Evolutionary conservation across 139 green algal genomes (phyloP).

Genomic region (Chlorella sp.): DNA sequence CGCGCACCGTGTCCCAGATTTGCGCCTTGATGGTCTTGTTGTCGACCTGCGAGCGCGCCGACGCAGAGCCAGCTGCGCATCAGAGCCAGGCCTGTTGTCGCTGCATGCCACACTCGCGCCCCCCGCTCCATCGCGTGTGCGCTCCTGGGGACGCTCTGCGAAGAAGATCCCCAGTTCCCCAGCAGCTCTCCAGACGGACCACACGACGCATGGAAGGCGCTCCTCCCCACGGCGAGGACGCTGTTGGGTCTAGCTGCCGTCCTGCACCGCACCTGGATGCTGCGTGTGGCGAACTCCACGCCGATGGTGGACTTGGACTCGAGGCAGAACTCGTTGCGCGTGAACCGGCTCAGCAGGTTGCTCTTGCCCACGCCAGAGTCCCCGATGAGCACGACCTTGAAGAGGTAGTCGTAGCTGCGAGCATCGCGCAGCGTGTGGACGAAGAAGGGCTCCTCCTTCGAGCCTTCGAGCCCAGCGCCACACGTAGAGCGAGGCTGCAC

Average conservation of each 20-base stretch:
- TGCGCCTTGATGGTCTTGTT: constrained; percentile 99
- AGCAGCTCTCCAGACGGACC: no score
- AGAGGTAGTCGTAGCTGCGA: constrained; percentile 97
- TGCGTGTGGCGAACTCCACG: constrained; percentile 98
- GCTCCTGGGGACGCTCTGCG: no score
- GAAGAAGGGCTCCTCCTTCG: no score
- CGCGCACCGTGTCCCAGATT: constrained; percentile 94
- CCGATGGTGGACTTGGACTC: constrained; percentile 99
- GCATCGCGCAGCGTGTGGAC: not conserved
- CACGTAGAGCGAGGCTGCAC: no score
- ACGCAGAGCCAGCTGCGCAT: not conserved
- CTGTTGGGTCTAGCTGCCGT: no score
- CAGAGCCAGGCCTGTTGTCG: no score
- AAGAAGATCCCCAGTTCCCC: no score
- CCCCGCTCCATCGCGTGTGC: no score
- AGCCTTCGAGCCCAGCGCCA: no score
- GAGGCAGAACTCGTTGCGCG: constrained; percentile 97
- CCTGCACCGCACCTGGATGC: constrained; percentile 80
- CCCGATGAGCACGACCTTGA: constrained; percentile 99
- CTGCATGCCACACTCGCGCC: no score
- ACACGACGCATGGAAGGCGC: no score
- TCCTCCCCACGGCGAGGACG: not conserved
- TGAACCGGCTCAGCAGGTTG: constrained; percentile 97
- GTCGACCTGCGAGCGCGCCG: constrained; percentile 78
- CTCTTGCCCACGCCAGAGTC: constrained; percentile 98